phyloP scores from a whole-genome alignment of 106 monocot species.

The Allium cepa region DNA sequence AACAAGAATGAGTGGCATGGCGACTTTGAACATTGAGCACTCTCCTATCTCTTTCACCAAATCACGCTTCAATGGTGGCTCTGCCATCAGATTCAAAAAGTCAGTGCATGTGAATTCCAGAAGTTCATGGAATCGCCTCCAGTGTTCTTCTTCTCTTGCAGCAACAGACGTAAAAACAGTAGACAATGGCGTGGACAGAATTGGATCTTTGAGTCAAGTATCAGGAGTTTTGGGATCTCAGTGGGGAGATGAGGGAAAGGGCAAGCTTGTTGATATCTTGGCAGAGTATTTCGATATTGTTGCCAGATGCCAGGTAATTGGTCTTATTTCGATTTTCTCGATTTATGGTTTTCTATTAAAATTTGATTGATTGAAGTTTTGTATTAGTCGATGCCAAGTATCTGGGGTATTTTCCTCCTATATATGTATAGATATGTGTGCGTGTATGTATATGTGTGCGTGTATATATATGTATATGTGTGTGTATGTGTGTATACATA shows the following conservation, averaged over 20 bases:
- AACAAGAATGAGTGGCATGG: neutral
- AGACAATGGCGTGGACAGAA: slow-evolving; percentile 20
- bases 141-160: slow-evolving; percentile 8
- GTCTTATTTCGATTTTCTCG: neutral
- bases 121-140: neutral
- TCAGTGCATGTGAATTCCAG: neutral
- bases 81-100: neutral
- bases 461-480: too few relatives aligned
- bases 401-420: too few relatives aligned
- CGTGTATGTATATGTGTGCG: too few relatives aligned
- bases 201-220: slow-evolving; percentile 74
- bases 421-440: too few relatives aligned
- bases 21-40: neutral
- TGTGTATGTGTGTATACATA: too few relatives aligned
- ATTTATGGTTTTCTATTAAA: slow-evolving; percentile 3
- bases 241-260: slow-evolving; percentile 92
- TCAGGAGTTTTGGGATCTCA: slow-evolving; percentile 69
- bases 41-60: slow-evolving; percentile 5
- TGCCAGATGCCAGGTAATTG: slow-evolving; percentile 68
- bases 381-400: too few relatives aligned
- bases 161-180: slow-evolving; percentile 11
- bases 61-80: slow-evolving; percentile 4
- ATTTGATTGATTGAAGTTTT: neutral
- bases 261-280: slow-evolving; percentile 82
- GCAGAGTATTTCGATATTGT: slow-evolving; percentile 72